Percentiles rank a stretch among this genome's conserved stretches.
Conservation (phyloP, 2,329 filamentous ascomycete genomes). For the Colletotrichum musae region DNA sequence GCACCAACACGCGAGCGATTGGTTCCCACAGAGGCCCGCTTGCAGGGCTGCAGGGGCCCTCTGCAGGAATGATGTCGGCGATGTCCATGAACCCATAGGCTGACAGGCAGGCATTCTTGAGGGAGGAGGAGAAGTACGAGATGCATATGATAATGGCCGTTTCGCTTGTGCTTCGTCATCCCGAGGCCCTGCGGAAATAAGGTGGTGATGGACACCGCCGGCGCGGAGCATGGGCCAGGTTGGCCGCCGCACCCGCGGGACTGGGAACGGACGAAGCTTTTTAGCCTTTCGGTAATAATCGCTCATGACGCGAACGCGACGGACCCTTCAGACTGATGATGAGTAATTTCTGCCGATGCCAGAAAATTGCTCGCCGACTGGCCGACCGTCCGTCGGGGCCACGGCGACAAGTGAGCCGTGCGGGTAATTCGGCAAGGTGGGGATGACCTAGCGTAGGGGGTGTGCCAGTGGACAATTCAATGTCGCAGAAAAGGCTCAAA, state of each 20-base stretch:
- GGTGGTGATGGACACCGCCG: conserved; percentile 1
- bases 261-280: conserved; percentile 21
- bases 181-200: conserved; percentile 14
- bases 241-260: conserved; percentile 16
- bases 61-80: conserved; percentile 3
- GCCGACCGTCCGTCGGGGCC: conserved; percentile 27
- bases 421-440: conserved; percentile 26
- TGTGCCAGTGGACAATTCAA: not conserved
- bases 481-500: not conserved
- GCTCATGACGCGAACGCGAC: conserved; percentile 22
- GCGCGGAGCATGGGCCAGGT: conserved; percentile 9
- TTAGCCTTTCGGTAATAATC: conserved; percentile 16
- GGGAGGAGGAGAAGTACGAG: not conserved
- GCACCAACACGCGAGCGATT: conserved; percentile 2
- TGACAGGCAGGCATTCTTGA: conserved; percentile 17
- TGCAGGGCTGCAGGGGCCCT: conserved; percentile 25
- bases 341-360: conserved; percentile 19
- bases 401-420: conserved; percentile 31
- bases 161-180: not conserved
- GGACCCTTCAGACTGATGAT: conserved; percentile 6
- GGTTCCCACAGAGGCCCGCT: conserved; percentile 20
- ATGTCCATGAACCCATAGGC: conserved; percentile 12
- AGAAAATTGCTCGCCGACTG: conserved; percentile 9
- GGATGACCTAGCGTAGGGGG: too few species aligned
- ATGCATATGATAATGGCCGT: not conserved